phyloP scores from a whole-genome alignment of 2,329 filamentous ascomycete species.

The Pseudocercospora ulei region DNA sequence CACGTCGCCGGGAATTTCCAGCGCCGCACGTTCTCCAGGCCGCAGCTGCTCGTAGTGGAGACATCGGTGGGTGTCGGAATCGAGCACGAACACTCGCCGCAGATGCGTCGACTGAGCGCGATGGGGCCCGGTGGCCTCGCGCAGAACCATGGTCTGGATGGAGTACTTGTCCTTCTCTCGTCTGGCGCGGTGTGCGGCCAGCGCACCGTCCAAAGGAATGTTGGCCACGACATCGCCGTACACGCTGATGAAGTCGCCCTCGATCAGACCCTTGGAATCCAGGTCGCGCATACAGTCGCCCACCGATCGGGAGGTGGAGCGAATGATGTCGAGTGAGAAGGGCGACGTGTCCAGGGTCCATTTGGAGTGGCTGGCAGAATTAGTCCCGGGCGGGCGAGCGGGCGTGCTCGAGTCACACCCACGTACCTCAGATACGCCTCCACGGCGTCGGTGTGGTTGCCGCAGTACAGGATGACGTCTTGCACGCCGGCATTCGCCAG shows the following conservation, averaged over 20 bases:
- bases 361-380: conserved; percentile 51
- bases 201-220: conserved; percentile 66
- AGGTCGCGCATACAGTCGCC: conserved; percentile 93
- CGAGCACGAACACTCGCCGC: conserved; percentile 76
- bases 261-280: conserved; percentile 73
- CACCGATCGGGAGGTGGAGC: conserved; percentile 74
- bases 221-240: conserved; percentile 91
- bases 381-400: no score
- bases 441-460: conserved; percentile 74
- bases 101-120: conserved; percentile 66
- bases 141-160: conserved; percentile 92
- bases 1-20: conserved; percentile 68
- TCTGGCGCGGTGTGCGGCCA: conserved; percentile 70
- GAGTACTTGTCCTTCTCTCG: conserved; percentile 79
- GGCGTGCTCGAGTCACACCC: no score
- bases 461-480: conserved; percentile 85
- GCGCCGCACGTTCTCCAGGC: conserved; percentile 51
- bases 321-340: conserved; percentile 77
- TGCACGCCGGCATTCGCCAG: conserved; percentile 91
- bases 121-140: conserved; percentile 64
- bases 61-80: conserved; percentile 68
- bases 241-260: conserved; percentile 82
- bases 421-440: conserved; percentile 68
- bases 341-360: conserved; percentile 64
- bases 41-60: conserved; percentile 90